Percentiles rank a stretch among this genome's conserved stretches.
phyloP scores from a whole-genome alignment of 371 early-diverging fungal genomes.

The Phascolomyces articulosus region DNA sequence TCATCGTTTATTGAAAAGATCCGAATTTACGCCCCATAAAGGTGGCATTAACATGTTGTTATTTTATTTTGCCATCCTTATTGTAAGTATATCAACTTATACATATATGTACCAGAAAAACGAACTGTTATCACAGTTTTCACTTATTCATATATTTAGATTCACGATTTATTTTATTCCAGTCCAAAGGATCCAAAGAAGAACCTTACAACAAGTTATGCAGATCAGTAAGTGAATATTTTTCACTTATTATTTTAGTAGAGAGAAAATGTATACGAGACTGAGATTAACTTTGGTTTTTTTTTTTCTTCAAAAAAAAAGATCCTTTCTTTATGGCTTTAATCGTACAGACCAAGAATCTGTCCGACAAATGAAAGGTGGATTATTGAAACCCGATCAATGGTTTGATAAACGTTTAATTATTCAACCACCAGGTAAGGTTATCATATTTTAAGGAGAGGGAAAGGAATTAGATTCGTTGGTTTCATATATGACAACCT shows the following conservation, averaged over 20 bases:
- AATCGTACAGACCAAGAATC: slow-evolving; percentile 38
- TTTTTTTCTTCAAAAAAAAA: slow-evolving; percentile 7
- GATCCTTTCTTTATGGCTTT: slow-evolving; percentile 50
- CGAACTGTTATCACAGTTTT: neutral
- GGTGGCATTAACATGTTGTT: slow-evolving; percentile 47
- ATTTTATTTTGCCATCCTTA: slow-evolving; percentile 41
- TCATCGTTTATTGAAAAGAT: slow-evolving; percentile 37
- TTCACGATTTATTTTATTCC: slow-evolving; percentile 59
- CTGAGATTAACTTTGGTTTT: too few species aligned
- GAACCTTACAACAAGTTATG: slow-evolving; percentile 53
- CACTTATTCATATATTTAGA: slow-evolving; percentile 3
- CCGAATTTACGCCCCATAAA: slow-evolving; percentile 35
- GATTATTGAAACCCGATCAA: slow-evolving; percentile 54
- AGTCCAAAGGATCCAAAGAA: slow-evolving; percentile 36
- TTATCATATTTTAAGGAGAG: neutral
- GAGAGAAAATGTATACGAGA: too few species aligned
- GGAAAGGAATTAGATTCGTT: too few species aligned
- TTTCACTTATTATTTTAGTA: too few species aligned
- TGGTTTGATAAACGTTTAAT: slow-evolving; percentile 53
- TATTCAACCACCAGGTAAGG: slow-evolving; percentile 48
- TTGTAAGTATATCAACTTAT: slow-evolving; percentile 11
- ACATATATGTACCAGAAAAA: too few species aligned
- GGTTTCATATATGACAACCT: too few species aligned
- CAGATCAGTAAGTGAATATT: slow-evolving; percentile 38
- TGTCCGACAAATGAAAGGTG: slow-evolving; percentile 42